phyloP scores from a whole-genome alignment of 768 basidiomycete species.

The Pulveroboletus sp. region DNA sequence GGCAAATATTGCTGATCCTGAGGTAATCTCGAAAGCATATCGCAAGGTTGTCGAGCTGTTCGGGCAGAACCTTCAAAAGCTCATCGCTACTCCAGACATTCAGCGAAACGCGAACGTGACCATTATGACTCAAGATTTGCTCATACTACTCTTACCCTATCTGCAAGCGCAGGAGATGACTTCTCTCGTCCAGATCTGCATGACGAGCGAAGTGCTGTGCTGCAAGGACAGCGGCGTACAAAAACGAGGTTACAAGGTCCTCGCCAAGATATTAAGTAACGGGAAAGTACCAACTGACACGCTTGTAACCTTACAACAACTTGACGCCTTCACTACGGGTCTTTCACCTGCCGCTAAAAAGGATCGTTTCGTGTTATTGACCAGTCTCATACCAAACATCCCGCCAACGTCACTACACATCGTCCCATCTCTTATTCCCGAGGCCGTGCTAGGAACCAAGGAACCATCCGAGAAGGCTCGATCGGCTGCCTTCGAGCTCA shows the following conservation, averaged over 20 bases:
- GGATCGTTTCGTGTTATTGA: constrained; percentile 81
- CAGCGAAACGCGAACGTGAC: constrained; percentile 41
- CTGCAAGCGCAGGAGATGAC: constrained; percentile 58
- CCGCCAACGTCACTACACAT: constrained; percentile 72
- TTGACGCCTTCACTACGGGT: constrained; percentile 61
- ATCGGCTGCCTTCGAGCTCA: constrained; percentile 81
- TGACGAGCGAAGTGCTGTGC: constrained; percentile 63
- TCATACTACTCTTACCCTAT: constrained; percentile 77
- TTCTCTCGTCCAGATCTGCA: constrained; percentile 63
- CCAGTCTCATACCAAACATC: constrained; percentile 61
- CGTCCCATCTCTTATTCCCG: constrained; percentile 85
- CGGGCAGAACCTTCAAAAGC: constrained; percentile 52
- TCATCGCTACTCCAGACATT: constrained; percentile 30
- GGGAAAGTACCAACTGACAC: constrained; percentile 52
- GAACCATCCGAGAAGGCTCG: constrained; percentile 94
- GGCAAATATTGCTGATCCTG: constrained; percentile 70
- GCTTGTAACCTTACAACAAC: constrained; percentile 54
- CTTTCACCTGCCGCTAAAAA: constrained; percentile 85
- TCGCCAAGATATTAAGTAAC: constrained; percentile 68
- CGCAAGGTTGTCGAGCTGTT: constrained; percentile 70
- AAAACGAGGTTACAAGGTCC: constrained; percentile 90
- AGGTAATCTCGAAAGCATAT: constrained; percentile 82
- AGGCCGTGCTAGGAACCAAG: constrained; percentile 92
- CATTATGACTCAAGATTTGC: constrained; percentile 74
- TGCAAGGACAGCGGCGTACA: constrained; percentile 85